Evolutionary conservation across 495 filamentous ascomycete genomes (phyloP), one percentile per base, ranked within the genome.

Genomic region (Aspergillus homomorphus): DNA sequence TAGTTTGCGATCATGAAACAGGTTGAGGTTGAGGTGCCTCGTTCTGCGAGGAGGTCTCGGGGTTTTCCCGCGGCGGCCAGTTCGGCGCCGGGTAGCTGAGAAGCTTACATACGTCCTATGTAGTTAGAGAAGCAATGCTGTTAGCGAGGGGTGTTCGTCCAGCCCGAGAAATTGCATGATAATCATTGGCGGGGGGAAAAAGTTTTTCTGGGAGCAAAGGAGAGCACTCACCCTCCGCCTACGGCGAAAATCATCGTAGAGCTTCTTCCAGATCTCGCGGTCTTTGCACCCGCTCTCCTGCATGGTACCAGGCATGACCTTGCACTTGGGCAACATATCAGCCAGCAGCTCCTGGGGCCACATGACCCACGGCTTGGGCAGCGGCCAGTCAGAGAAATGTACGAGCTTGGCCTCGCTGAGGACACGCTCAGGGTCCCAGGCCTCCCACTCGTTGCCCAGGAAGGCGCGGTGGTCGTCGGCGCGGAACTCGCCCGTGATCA

Each of bases 341-440:
- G 75, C 69, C 21, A 88, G 64, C 56, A 80, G 62, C 15, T 78
- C 69, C 33, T 82, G 77, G 20, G 83, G 74, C 79, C 80, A 85
- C 69, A 81, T 78, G 19, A 89, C 69, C 89, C 89, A 92, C 0
- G 89, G 89, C 68, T 93, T 93, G 3, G 89, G 88, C 44, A 91
- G 61, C 4, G 90, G 90, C 84, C 85, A 89, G 64, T 94, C 90
- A 3, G 82, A 87, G 64, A 96, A 93, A 71, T 92, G 90, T 0
- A 94, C 79, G 15, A 90, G 80, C 62, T 87, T 92, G 10, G 87
- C 88, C 66, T 92, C 85, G 20, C 78, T 73, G 30, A 85, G 71
- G 26, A 82, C 80, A 45, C 69, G 77, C 14, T 85, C 77, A 0
- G 89, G 80, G 68, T 92, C 84, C 89, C 90, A 96, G 19, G 64